Base-by-base conservation (phyloP, 129 eudicot genomes). In the Arctium lappa region DNA sequence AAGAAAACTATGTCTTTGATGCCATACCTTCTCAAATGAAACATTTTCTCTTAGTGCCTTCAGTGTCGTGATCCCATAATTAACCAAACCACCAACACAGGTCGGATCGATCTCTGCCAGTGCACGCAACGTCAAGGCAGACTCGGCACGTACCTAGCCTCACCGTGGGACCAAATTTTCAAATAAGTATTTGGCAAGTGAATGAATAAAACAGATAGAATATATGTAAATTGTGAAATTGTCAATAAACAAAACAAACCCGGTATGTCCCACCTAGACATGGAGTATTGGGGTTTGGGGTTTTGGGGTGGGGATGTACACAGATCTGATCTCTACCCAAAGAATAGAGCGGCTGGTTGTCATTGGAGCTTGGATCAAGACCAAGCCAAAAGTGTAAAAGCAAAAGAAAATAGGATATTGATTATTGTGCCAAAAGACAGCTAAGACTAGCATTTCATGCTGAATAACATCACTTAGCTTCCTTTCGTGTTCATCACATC, bases 61-160 rank as follows among this genome's bases (percentile, higher is more conserved):
- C 31, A 95, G 91, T 80, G 89, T 91, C 37, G 99, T 95, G 83
- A 93, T 88, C 63, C 95, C 98, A 86, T 88, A 95, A 78, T 94
- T 93, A 76, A 95, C 88, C 91, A 95, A 88, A 80, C 99, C 99
- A 83, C 99, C 97, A 89, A 95, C 97, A 82, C 97, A 91, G 83
- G 97, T 89, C 16, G 98, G 97, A 84, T 95, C 99, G 82, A 95
- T 95, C 88, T 95, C 97, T 48, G 97, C 97, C 86, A 95, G 83
- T 65, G 92, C 88, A 75, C 97, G 97, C 84, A 92, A 79, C 6
- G 99, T 86, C 92, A 95, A 84, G 46, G 99, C 97, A 36, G 99
- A 97, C 84, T 95, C 99, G 77, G 91, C 89, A 30, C 99, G 97
- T 46, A 95, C 99, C 99, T 95, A 79, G 38, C 74, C 79, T 71